Base-by-base conservation (phyloP, 148 eudicot genomes). In the Polygonum maritimum region DNA sequence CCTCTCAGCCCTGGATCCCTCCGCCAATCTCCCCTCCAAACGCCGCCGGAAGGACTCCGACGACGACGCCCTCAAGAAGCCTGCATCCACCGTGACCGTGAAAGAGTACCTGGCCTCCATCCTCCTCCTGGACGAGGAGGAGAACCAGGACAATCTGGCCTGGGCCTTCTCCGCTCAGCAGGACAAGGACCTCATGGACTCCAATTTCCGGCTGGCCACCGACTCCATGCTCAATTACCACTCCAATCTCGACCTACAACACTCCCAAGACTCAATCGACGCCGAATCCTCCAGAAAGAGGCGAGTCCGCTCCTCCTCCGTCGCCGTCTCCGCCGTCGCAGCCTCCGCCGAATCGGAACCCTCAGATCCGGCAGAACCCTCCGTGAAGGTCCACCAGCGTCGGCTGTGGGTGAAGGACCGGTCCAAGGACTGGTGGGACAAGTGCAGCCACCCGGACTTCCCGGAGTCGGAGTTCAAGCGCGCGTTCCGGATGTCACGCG, bases 391-490 rank as follows among this genome's bases (percentile, higher is more conserved):
- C 26, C 78, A 63, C 22, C 88, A 81, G 40, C 73, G 92, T 39
- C 48, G 97, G 65, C 35, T 92, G 39, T 92, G 97, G 97, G 94
- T 92, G 76, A 90, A 90, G 67, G 86, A 77, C 62, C 67, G 97
- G 69, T 89, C 97, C 0, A 89, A 87, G 14, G 97, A 83, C 76
- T 89, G 94, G 97, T 92, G 97, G 97, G 92, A 92, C 75, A 83
- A 80, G 69, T 85, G 86, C 54, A 85, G 58, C 77, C 77, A 81
- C 65, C 88, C 85, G 0, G 94, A 90, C 33, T 92, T 75, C 54
- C 91, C 97, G 0, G 91, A 88, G 0, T 84, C 82, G 10, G 94
- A 92, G 41, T 92, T 92, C 60, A 80, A 78, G 3, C 85, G 76
- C 11, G 86, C 78, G 0, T 92, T 92, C 69, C 54, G 91, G 8